Percentiles rank a stretch among this genome's conserved stretches.
These are phyloP conservation scores for Cenococcum geophilum DNA, from an alignment of 495 filamentous ascomycete genomes.

Conservation along the genomic window DNA sequence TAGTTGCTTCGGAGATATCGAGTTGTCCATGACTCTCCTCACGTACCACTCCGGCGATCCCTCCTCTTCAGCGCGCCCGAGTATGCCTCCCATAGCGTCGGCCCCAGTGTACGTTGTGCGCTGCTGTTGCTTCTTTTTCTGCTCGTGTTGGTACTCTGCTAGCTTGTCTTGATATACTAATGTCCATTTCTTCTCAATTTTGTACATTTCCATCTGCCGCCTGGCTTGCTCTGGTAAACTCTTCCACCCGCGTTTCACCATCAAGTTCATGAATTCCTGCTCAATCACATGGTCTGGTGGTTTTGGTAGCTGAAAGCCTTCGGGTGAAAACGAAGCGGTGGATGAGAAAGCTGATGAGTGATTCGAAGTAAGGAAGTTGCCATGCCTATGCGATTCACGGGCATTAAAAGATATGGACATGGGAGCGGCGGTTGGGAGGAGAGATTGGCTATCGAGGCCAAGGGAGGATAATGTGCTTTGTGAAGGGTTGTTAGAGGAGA, in stretches of 20 bases:
- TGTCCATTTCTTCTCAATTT: conserved; percentile 92
- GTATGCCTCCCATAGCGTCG: conserved; percentile 58
- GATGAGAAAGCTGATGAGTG: conserved; percentile 42
- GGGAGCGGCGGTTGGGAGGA: conserved; percentile 21
- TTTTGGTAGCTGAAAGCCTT: conserved; percentile 58
- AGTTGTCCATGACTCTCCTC: conserved; percentile 91
- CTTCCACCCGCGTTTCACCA: conserved; percentile 97
- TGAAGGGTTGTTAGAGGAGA: conserved; percentile 22
- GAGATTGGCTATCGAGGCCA: conserved; percentile 26
- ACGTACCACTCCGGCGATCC: conserved; percentile 98
- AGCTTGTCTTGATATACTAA: conserved; percentile 91
- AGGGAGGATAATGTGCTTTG: conserved; percentile 32
- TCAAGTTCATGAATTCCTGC: conserved; percentile 81
- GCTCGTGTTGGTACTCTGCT: conserved; percentile 87
- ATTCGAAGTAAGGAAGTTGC: conserved; percentile 27
- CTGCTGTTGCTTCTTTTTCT: conserved; percentile 72
- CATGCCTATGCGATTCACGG: conserved; percentile 27
- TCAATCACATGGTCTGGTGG: conserved; percentile 83
- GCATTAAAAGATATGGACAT: conserved; percentile 8
- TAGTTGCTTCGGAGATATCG: conserved; percentile 82
- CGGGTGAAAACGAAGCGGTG: conserved; percentile 47
- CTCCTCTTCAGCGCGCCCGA: conserved; percentile 79
- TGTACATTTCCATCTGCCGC: conserved; percentile 92
- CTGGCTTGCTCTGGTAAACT: conserved; percentile 92
- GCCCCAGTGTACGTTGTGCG: conserved; percentile 54